Conservation (phyloP, 257 asterid genomes). For the Verbascum thapsus region DNA sequence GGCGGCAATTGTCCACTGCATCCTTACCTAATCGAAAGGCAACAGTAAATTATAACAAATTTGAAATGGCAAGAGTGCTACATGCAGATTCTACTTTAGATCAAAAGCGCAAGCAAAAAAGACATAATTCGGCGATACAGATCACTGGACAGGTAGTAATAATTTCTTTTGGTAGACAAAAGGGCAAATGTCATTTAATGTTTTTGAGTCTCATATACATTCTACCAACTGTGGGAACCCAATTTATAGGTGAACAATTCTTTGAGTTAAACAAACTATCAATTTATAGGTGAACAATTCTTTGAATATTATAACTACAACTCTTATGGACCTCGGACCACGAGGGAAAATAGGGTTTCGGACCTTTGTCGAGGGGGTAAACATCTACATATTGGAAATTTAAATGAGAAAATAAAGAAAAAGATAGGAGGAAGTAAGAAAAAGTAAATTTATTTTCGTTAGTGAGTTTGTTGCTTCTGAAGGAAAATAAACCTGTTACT, state of each 20-base stretch:
- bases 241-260: constrained; percentile 1
- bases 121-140: constrained; percentile 14
- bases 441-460: too few species aligned
- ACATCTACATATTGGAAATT: too few species aligned
- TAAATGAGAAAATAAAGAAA: too few species aligned
- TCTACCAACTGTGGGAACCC: not conserved
- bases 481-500: too few species aligned
- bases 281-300: too few species aligned
- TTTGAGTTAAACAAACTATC: not conserved
- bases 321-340: too few species aligned
- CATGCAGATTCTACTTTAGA: constrained; percentile 19
- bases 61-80: constrained; percentile 11
- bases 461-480: too few species aligned
- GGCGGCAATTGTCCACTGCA: constrained; percentile 40
- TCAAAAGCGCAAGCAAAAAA: constrained; percentile 1
- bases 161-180: constrained; percentile 10
- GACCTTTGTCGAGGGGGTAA: too few species aligned
- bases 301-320: too few species aligned
- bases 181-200: constrained; percentile 4
- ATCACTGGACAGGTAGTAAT: constrained; percentile 18
- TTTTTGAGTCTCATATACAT: constrained; percentile 3
- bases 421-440: too few species aligned
- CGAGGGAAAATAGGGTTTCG: too few species aligned
- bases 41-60: constrained; percentile 5
- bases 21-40: constrained; percentile 54